Evolutionary conservation across 306 rosid genomes (phyloP).

Genomic region (Crataegus laevigata): DNA sequence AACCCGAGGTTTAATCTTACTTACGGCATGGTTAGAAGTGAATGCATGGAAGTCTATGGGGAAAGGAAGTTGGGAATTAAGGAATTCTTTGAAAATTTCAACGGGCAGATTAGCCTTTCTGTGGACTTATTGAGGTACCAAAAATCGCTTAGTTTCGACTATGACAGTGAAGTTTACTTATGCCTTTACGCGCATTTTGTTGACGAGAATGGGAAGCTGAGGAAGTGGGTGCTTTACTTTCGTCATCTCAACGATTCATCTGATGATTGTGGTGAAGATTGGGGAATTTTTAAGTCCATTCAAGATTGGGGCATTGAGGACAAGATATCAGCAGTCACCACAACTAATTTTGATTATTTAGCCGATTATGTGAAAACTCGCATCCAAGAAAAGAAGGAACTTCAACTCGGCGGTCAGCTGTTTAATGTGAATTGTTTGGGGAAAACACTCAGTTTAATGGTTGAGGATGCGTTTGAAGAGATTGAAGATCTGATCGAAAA

Average conservation of each 20-base stretch:
- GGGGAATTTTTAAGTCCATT: neutral
- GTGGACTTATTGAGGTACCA: neutral
- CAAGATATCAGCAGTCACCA: conserved; percentile 1
- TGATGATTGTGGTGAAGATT: neutral
- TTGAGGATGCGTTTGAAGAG: conserved; percentile 1
- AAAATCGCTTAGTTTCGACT: neutral
- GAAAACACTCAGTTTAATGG: neutral
- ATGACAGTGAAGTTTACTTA: neutral
- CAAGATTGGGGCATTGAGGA: neutral
- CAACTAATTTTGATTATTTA: neutral
- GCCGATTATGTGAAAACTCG: neutral
- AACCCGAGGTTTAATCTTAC: neutral
- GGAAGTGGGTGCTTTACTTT: conserved; percentile 1
- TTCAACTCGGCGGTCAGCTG: neutral
- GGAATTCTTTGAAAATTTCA: neutral
- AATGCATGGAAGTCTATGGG: neutral
- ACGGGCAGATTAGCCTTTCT: conserved; percentile 6
- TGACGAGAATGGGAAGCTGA: conserved; percentile 9
- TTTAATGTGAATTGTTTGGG: neutral
- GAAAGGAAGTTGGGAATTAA: neutral
- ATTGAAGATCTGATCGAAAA: neutral
- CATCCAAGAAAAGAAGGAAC: neutral
- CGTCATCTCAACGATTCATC: neutral
- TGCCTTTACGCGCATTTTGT: conserved; percentile 3
- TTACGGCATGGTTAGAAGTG: neutral